Evolutionary conservation across 2,329 filamentous ascomycete genomes (phyloP), one percentile per base, ranked within the genome.

Genomic region (Cladosporium cucumerinum): DNA sequence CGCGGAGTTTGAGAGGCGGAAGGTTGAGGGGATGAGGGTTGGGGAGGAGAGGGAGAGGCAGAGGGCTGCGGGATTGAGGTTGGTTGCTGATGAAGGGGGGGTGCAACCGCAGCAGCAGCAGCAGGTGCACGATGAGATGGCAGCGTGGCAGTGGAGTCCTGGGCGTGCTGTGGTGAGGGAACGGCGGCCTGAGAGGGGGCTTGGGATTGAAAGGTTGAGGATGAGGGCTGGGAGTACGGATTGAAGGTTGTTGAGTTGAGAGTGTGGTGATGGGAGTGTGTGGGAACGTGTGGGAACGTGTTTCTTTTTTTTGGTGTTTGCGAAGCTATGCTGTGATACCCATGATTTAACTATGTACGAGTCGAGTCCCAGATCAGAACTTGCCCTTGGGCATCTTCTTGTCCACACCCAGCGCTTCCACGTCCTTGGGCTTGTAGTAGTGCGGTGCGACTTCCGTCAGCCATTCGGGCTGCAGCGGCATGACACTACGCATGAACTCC

Each of bases 391-490:
- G 86, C 79, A 89, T 84, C 78, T 92, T 96, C 80, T 86, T 91
- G 66, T 92, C 90, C 73, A 85, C 74, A 2, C 92, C 92, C 71
- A 97, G 75, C 21, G 84, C 88, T 73, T 97, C 94, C 48, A 97
- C 77, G 74, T 97, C 93, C 79, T 92, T 90, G 80, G 91, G 90
- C 80, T 96, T 97, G 77, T 97, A 92, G 74, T 93, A 97, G 80
- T 98, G 95, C 67, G 94, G 94, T 67, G 95, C 95, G 66, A 95
- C 87, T 78, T 98, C 94, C 7, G 87, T 86, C 71, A 99, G 76
- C 93, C 93, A 97, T 74, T 88, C 87, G 0, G 90, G 83, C 73
- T 96, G 88, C 61, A 98, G 86, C 0, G 93, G 93, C 83, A 97
- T 89, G 65, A 90, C 90, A 72, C 87, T 91, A 26, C 94, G 84